Conservation (phyloP, 352 stramenopile species). For the Pythium graminicola region DNA sequence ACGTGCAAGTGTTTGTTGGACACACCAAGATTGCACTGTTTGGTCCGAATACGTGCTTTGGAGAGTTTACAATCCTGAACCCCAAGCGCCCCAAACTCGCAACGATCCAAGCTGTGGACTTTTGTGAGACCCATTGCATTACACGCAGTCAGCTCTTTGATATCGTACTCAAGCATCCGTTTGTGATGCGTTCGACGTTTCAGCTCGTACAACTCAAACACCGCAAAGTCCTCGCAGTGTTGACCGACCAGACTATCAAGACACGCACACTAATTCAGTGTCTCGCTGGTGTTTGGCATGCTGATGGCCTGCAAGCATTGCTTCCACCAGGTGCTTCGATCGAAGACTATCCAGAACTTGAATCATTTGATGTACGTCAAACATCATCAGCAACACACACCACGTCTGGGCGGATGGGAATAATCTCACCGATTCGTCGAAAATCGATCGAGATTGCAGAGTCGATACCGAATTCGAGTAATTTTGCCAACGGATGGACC, state of each 20-base stretch:
- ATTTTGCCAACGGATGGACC: too few species aligned
- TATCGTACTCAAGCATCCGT: constrained; percentile 45
- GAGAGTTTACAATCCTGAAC: constrained; percentile 77
- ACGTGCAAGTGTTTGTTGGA: constrained; percentile 67
- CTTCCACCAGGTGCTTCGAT: constrained; percentile 28
- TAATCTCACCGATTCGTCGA: neutral
- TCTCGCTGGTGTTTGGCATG: constrained; percentile 53
- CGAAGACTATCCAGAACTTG: constrained; percentile 36
- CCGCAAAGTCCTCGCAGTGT: constrained; percentile 44
- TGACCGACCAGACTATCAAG: constrained; percentile 54
- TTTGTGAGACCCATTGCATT: constrained; percentile 71
- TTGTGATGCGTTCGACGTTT: constrained; percentile 50
- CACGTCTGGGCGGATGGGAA: constrained; percentile 7
- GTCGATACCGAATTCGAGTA: neutral
- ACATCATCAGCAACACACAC: neutral
- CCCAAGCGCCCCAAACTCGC: constrained; percentile 53
- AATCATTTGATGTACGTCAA: constrained; percentile 29
- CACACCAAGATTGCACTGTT: constrained; percentile 55
- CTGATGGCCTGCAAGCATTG: constrained; percentile 41
- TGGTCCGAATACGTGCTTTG: constrained; percentile 68
- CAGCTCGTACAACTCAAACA: constrained; percentile 46
- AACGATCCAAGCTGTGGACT: constrained; percentile 73
- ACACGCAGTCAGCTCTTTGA: constrained; percentile 41
- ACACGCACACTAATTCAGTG: constrained; percentile 56
- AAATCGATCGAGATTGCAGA: constrained; percentile 5